Base-by-base conservation (phyloP, 345 rosid genomes). In the Eucalyptus erythrocorys region DNA sequence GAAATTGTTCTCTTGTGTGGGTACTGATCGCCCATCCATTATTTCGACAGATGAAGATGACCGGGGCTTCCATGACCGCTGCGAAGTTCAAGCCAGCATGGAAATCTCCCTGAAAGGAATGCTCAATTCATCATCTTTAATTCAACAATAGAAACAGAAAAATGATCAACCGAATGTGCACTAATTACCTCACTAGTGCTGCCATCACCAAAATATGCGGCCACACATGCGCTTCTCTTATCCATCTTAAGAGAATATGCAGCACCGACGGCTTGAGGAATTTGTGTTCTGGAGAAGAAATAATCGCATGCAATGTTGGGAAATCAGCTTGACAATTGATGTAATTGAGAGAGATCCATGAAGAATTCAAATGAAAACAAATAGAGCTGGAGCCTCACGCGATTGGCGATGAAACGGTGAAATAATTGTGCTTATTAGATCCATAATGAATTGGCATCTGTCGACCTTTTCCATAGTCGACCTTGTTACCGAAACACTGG, bases 11-110 rank as follows among this genome's bases (percentile, higher is more conserved):
- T 27, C 94, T 92, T 84, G 92, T 87, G 42, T 92, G 93, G 61
- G 99, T 96, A 85, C 99, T 96, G 87, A 96, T 96, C 30, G 99
- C 99, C 97, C 98, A 96, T 88, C 99, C 98, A 86, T 95, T 96
- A 94, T 96, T 96, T 13, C 99, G 94, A 87, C 99, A 96, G 86
- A 96, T 87, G 86, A 95, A 95, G 79, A 96, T 88, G 0, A 96
- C 95, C 1, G 99, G 99, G 59, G 97, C 94, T 88, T 95, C 96
- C 93, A 90, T 86, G 4, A 96, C 99, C 8, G 99, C 98, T 84
- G 97, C 99, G n/a, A 95, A 96, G 92, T 96, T 96, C 92, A 96
- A 71, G 47, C 94, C 96, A 21, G 99, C 99, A 87, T 96, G 99
- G 90, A 96, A 96, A 91, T 96, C 98, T 86, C 99, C 99, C 99